Base-by-base conservation (phyloP, 1,139 yeast genomes). In the Zygotorulaspora mrakii region DNA sequence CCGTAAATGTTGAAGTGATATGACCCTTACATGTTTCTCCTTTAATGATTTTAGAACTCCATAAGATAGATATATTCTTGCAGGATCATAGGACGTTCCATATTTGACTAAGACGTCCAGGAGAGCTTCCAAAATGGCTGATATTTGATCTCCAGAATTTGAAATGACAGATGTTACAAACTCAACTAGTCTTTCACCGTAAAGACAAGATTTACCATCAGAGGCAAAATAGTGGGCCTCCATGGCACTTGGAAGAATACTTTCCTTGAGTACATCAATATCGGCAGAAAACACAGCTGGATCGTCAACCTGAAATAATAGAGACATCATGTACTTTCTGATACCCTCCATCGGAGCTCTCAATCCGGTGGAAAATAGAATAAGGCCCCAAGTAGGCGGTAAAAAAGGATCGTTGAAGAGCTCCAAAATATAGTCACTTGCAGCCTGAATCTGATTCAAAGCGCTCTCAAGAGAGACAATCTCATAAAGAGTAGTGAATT, bases 391-490 rank as follows among this genome's bases (percentile, higher is more conserved):
- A 5, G 70, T 59, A 0, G 89, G 79, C 41, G 78, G 74, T 26
- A 82, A 69, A 0, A 79, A 71, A 1, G 58, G 50, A 1, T 77
- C 73, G 0, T 79, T 67, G 29, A 86, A 69, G 17, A 86, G 62
- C 2, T 65, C 66, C 4, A 79, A 61, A 29, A 88, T 73, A 54
- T 86, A 95, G 5, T 65, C 64, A 2, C 76, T 64, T 0, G 94
- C 94, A 9, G 88, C 96, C 50, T 81, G 81, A 0, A 91, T 79
- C 61, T 88, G 96, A 54, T 88, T 89, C 53, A 85, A 66, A 0
- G 96, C 84, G 0, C 95, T 81, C 58, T 88, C 96, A 34, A 88
- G 73, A 1, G 88, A 94, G 28, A 86, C 66, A 35, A 88, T 82
- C 55, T 88, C 95, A 50, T 78, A 82, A 10, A 88, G 65, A 0